Evolutionary conservation across 2,329 filamentous ascomycete species (phyloP).

Genomic region (Aspergillus pseudoglaucus): DNA sequence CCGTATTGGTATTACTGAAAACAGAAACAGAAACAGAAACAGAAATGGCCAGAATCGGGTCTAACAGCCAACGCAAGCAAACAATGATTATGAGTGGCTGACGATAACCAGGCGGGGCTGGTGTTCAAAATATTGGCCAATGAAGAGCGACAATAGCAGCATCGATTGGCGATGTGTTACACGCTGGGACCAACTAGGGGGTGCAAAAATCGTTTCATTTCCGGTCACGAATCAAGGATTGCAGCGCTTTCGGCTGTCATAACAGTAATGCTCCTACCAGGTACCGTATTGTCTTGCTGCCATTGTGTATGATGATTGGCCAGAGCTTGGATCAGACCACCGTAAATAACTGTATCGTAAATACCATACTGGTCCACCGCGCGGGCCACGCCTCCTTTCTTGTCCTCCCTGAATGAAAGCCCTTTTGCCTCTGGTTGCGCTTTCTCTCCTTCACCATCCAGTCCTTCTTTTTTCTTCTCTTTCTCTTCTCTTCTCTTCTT

Average conservation of each 20-base stretch:
- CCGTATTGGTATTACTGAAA: no score
- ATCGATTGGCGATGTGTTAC: slow-evolving; percentile 11
- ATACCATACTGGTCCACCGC: slow-evolving; percentile 19
- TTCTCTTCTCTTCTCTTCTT: slow-evolving; percentile 28
- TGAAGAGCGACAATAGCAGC: neutral
- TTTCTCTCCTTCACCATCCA: slow-evolving; percentile 8
- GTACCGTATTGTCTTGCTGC: neutral
- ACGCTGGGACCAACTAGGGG: slow-evolving; percentile 8
- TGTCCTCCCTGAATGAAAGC: slow-evolving; percentile 19
- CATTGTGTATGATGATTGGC: neutral
- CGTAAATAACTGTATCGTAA: neutral
- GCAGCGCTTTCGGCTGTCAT: neutral
- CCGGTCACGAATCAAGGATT: neutral
- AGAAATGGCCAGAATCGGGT: neutral
- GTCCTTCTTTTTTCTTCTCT: slow-evolving; percentile 23
- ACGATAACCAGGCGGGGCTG: neutral
- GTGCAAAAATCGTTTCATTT: slow-evolving; percentile 6
- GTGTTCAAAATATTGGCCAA: neutral
- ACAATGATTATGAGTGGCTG: neutral
- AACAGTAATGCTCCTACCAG: slow-evolving; percentile 5
- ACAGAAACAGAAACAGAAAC: no score
- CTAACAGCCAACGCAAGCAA: neutral
- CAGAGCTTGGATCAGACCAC: neutral
- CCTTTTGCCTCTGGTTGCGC: slow-evolving; percentile 13
- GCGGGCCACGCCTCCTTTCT: slow-evolving; percentile 25